Conservation (phyloP, 495 filamentous ascomycete genomes). For the Penicillium egyptiacum region DNA sequence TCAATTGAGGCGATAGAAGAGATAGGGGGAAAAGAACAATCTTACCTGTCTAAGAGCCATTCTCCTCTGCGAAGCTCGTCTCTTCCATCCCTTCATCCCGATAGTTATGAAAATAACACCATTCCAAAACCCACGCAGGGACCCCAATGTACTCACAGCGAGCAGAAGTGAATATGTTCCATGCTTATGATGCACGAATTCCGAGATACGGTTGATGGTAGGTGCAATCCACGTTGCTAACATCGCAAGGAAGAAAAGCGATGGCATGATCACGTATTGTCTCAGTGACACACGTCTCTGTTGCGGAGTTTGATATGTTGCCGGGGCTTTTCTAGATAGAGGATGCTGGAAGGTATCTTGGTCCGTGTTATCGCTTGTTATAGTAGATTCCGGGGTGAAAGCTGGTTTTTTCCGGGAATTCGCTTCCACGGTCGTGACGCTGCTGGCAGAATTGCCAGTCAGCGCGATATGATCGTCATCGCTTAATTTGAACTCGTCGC, state of each 20-base stretch:
- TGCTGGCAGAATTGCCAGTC: conserved; percentile 16
- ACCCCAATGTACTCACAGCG: conserved; percentile 40
- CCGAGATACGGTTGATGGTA: conserved; percentile 38
- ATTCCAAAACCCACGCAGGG: conserved; percentile 51
- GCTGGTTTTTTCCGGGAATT: conserved; percentile 3
- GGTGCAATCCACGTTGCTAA: conserved; percentile 48
- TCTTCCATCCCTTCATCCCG: conserved; percentile 40
- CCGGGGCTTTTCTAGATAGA: background rate
- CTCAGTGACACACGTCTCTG: conserved; percentile 42
- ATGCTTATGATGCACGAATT: conserved; percentile 36
- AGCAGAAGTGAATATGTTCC: conserved; percentile 40
- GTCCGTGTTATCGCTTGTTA: conserved; percentile 10
- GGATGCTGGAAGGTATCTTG: conserved; percentile 4
- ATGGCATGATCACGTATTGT: conserved; percentile 50
- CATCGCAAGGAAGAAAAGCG: conserved; percentile 48
- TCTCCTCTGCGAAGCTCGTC: conserved; percentile 12
- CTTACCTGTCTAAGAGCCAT: conserved; percentile 5
- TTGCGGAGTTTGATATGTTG: conserved; percentile 10
- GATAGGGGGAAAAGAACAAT: too few relatives aligned
- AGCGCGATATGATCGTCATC: conserved; percentile 32
- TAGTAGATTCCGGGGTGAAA: conserved; percentile 9
- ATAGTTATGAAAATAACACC: conserved; percentile 46
- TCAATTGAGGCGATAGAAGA: background rate
- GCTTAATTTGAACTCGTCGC: conserved; percentile 38
- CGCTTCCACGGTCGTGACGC: conserved; percentile 16